Evolutionary conservation across 108 stramenopile species (phyloP).

Genomic region (Cylindrotheca fusiformis): DNA sequence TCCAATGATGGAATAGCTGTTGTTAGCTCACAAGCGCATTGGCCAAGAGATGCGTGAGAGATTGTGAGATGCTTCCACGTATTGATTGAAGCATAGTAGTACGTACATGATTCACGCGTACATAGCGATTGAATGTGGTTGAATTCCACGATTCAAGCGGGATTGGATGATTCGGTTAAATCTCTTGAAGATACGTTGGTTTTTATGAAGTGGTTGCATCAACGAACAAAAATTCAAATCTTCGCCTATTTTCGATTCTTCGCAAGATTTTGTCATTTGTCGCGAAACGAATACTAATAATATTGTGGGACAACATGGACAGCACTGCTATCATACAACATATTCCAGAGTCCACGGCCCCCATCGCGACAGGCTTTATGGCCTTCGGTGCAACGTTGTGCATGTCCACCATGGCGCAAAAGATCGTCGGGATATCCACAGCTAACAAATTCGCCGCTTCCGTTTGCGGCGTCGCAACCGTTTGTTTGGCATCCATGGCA

Average conservation of each 20-base stretch:
- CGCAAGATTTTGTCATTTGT: background rate
- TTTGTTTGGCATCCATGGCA: conserved; percentile 61
- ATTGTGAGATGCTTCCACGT: too few species aligned
- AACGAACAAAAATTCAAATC: background rate
- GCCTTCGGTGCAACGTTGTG: conserved; percentile 48
- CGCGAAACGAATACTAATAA: background rate
- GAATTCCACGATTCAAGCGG: too few species aligned
- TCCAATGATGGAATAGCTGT: too few species aligned
- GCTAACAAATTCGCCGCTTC: conserved; percentile 58
- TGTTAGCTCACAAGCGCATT: too few species aligned
- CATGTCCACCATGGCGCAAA: conserved; percentile 48
- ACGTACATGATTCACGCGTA: too few species aligned
- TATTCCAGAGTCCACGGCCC: conserved; percentile 7
- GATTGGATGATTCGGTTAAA: too few species aligned
- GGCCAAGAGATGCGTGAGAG: too few species aligned
- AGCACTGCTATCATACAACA: background rate
- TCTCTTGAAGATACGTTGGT: background rate
- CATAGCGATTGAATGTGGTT: too few species aligned
- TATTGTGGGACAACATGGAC: background rate
- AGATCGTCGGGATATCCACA: conserved; percentile 64
- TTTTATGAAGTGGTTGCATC: background rate
- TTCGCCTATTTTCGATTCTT: background rate
- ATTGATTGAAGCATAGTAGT: too few species aligned
- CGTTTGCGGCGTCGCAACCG: conserved; percentile 49
- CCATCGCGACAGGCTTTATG: conserved; percentile 36